phyloP scores from a whole-genome alignment of 2,329 filamentous ascomycete genomes.

The Ophiostoma fasciatum region DNA sequence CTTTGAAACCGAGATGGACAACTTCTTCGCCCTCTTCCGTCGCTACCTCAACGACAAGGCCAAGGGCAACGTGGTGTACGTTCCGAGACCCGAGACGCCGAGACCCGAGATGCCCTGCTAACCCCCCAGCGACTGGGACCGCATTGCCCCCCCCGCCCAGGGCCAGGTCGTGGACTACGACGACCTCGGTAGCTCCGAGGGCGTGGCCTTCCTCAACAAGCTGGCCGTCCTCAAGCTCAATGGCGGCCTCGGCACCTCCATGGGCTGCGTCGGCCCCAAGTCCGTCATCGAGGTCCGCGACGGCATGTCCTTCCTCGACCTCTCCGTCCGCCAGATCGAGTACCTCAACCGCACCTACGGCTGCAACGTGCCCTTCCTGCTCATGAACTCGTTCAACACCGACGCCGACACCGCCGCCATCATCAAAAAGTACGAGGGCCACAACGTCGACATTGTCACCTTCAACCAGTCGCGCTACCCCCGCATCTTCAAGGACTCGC shows the following conservation, averaged over 20 bases:
- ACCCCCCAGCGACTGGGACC: slow-evolving; percentile 70
- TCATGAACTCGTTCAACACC: slow-evolving; percentile 99
- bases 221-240: slow-evolving; percentile 98
- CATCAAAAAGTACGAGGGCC: slow-evolving; percentile 99
- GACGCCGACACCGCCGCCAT: slow-evolving; percentile 95
- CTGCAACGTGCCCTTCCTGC: slow-evolving; percentile 92
- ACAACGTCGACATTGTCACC: slow-evolving; percentile 98
- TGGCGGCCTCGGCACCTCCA: slow-evolving; percentile 96
- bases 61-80: slow-evolving; percentile 80
- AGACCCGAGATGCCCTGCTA: slow-evolving; percentile 3
- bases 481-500: slow-evolving; percentile 94
- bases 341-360: slow-evolving; percentile 97
- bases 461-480: slow-evolving; percentile 99
- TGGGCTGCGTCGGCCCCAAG: slow-evolving; percentile 98
- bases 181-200: slow-evolving; percentile 75
- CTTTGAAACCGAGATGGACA: slow-evolving; percentile 99
- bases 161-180: slow-evolving; percentile 94
- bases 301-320: slow-evolving; percentile 98
- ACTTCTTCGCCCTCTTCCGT: slow-evolving; percentile 98
- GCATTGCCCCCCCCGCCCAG: slow-evolving; percentile 83
- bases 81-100: slow-evolving; percentile 8
- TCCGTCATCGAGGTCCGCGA: slow-evolving; percentile 99
- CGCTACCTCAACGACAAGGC: slow-evolving; percentile 98
- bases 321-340: slow-evolving; percentile 97
- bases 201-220: slow-evolving; percentile 90